A percentile compares a stretch with the other conserved stretches of the same genome.
Evolutionary conservation across 306 rosid genomes (phyloP).

Genomic region (Fragaria iinumae): DNA sequence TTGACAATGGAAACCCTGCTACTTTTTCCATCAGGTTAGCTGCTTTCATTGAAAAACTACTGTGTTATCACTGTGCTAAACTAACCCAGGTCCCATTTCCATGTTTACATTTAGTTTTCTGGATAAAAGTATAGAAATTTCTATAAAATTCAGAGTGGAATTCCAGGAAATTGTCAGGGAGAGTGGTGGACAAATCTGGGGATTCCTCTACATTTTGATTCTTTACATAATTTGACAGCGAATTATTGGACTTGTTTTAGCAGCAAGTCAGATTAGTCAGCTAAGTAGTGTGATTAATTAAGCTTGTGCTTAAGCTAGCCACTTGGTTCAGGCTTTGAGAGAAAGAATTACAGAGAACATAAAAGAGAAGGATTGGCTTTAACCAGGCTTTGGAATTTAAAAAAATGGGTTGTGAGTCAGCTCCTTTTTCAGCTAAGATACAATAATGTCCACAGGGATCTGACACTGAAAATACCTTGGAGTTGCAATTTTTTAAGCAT

Average conservation of each 20-base stretch:
- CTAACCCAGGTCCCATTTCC: conserved; percentile 11
- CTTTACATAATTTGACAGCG: conserved; percentile 47
- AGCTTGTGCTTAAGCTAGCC: not conserved
- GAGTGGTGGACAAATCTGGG: conserved; percentile 40
- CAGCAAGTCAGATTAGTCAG: conserved; percentile 26
- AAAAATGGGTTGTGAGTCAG: conserved; percentile 25
- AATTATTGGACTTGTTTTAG: conserved; percentile 37
- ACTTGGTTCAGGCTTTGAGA: not conserved
- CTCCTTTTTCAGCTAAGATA: conserved; percentile 31
- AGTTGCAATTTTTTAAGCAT: conserved; percentile 14
- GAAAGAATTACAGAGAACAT: conserved; percentile 16
- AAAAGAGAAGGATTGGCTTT: conserved; percentile 32
- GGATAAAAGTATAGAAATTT: conserved; percentile 13
- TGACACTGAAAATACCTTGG: conserved; percentile 41
- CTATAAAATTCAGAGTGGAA: conserved; percentile 31
- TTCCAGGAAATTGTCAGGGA: conserved; percentile 41
- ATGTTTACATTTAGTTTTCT: not conserved
- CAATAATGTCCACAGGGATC: conserved; percentile 36
- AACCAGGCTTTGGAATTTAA: conserved; percentile 47
- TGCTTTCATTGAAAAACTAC: conserved; percentile 10
- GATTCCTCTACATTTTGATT: conserved; percentile 30
- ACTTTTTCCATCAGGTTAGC: not conserved
- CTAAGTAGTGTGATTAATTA: conserved; percentile 4
- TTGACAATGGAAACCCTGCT: conserved; percentile 19
- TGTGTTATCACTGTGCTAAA: not conserved